phyloP scores from a whole-genome alignment of 768 basidiomycete species.

The Hypholoma fasciculare region DNA sequence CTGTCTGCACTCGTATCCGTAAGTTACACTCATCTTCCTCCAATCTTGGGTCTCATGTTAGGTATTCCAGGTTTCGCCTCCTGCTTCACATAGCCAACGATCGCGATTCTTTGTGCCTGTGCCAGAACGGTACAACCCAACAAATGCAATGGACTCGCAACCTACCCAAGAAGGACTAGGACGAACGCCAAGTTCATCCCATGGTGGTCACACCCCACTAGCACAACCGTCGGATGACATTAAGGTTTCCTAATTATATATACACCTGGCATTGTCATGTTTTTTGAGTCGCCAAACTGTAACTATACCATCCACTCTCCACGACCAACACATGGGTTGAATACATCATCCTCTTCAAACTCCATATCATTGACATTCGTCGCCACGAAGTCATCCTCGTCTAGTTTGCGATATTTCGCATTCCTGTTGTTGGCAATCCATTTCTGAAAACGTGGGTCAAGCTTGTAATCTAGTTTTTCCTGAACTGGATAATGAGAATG shows the following conservation, averaged over 20 bases:
- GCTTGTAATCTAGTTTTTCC: constrained; percentile 3
- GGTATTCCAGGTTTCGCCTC: constrained; percentile 46
- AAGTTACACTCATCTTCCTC: constrained; percentile 22
- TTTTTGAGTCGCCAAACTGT: not conserved
- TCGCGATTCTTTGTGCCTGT: constrained; percentile 40
- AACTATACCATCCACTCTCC: constrained; percentile 25
- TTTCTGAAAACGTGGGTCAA: constrained; percentile 6
- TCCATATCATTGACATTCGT: constrained; percentile 6
- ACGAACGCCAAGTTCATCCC: constrained; percentile 59
- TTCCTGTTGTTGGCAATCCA: constrained; percentile 17
- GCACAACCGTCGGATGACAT: constrained; percentile 17
- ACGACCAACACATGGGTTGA: constrained; percentile 7
- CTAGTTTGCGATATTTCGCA: constrained; percentile 13
- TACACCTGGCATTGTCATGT: not conserved
- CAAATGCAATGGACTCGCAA: constrained; percentile 15
- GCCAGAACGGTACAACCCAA: constrained; percentile 25
- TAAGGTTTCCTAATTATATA: not conserved
- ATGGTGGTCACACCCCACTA: constrained; percentile 57
- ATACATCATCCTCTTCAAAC: constrained; percentile 7
- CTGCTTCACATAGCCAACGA: constrained; percentile 31
- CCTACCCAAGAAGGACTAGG: constrained; percentile 31
- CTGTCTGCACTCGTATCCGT: constrained; percentile 52
- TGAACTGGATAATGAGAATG: constrained; percentile 6
- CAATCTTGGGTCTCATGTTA: constrained; percentile 7
- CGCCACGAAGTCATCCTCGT: constrained; percentile 20